These are phyloP conservation scores for Huntiella moniliformis DNA, from an alignment of 2,329 filamentous ascomycete genomes.

Conservation along the genomic window DNA sequence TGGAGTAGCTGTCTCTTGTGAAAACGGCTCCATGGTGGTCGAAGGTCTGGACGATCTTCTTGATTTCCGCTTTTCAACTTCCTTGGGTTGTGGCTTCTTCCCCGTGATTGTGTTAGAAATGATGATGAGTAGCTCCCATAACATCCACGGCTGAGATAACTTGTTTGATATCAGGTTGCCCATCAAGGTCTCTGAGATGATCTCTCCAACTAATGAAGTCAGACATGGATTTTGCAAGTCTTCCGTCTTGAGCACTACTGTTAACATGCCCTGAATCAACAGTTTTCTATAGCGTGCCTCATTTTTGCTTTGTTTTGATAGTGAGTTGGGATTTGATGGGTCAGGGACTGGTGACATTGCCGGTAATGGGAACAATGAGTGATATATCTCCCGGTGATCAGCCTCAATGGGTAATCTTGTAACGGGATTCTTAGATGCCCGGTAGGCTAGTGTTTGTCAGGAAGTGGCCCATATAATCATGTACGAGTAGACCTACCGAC, in stretches of 20 bases:
- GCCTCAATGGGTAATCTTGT: constrained; percentile 39
- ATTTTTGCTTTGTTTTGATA: constrained; percentile 48
- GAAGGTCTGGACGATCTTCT: constrained; percentile 1
- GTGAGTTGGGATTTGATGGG: constrained; percentile 28
- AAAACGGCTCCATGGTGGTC: background rate
- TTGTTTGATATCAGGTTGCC: constrained; percentile 65
- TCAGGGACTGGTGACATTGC: constrained; percentile 60
- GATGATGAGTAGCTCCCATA: constrained; percentile 72
- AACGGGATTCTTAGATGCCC: constrained; percentile 41
- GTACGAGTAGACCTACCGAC: constrained; percentile 36
- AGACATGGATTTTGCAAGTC: constrained; percentile 79
- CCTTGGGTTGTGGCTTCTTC: constrained; percentile 15
- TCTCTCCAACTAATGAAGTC: constrained; percentile 64
- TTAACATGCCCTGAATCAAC: constrained; percentile 64
- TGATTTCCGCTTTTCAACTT: constrained; percentile 5
- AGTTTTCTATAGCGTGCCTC: constrained; percentile 75
- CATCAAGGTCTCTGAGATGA: constrained; percentile 77
- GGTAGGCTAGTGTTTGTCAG: constrained; percentile 40
- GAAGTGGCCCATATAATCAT: background rate
- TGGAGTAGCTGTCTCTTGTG: background rate
- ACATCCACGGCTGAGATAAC: constrained; percentile 68
- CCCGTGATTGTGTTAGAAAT: constrained; percentile 25
- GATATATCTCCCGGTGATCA: constrained; percentile 54
- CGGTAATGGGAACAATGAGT: constrained; percentile 65
- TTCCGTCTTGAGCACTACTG: constrained; percentile 74